A percentile compares a stretch with the other conserved stretches of the same genome.
These are phyloP conservation scores for Neopestalotiopsis clavispora DNA, from an alignment of 2,329 filamentous ascomycete genomes.

Conservation along the genomic window DNA sequence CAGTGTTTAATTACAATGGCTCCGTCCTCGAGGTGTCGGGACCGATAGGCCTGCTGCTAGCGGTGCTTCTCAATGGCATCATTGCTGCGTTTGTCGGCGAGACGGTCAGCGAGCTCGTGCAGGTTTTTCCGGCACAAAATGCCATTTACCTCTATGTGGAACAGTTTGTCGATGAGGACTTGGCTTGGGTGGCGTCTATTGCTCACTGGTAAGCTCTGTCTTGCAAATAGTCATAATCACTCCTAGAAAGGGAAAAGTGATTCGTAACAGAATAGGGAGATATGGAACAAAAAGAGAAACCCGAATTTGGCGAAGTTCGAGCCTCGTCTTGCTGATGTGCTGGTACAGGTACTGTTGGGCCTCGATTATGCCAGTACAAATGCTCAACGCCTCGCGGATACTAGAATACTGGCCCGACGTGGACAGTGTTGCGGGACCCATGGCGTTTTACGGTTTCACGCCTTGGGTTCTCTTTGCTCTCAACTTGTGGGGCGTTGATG, in stretches of 20 bases:
- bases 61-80: constrained; percentile 21
- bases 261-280: no score
- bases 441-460: constrained; percentile 19
- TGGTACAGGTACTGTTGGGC: constrained; percentile 11
- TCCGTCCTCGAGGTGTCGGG: constrained; percentile 22
- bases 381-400: constrained; percentile 20
- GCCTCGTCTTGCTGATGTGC: no score
- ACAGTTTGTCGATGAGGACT: constrained; percentile 25
- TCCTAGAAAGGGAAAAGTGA: no score
- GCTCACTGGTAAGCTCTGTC: constrained; percentile 22
- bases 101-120: constrained; percentile 25
- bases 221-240: background rate
- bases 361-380: constrained; percentile 17
- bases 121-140: constrained; percentile 25
- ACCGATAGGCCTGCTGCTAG: constrained; percentile 21
- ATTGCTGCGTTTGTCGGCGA: constrained; percentile 23
- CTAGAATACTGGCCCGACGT: constrained; percentile 16
- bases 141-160: constrained; percentile 26
- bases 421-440: background rate
- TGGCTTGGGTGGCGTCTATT: constrained; percentile 25
- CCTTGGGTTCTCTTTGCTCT: no score
- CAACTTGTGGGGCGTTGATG: no score
- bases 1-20: constrained; percentile 23
- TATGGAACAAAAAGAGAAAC: no score
- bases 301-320: no score